phyloP scores from a whole-genome alignment of 192 early-diverging fungal genomes.

The Lobosporangium transversale region DNA sequence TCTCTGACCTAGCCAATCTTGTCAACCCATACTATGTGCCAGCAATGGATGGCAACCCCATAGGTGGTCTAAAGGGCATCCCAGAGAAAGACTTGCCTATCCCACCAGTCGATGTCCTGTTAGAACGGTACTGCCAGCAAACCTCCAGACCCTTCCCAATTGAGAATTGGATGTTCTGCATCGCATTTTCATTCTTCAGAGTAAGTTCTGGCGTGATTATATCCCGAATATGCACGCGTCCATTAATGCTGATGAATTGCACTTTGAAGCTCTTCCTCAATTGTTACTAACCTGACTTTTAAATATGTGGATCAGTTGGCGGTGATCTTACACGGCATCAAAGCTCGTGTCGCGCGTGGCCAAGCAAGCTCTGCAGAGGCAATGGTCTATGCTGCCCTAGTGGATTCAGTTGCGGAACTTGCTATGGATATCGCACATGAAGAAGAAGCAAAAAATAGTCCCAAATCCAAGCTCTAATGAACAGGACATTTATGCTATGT shows the following conservation, averaged over 20 bases:
- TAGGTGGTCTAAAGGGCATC: constrained; percentile 58
- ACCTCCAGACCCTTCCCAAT: constrained; percentile 77
- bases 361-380: constrained; percentile 85
- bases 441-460: constrained; percentile 37
- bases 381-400: constrained; percentile 49
- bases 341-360: constrained; percentile 84
- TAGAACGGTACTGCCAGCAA: constrained; percentile 75
- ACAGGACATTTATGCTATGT: no score
- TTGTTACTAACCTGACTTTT: constrained; percentile 2
- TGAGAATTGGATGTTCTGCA: constrained; percentile 79
- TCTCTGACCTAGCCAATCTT: constrained; percentile 89
- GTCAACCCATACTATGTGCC: constrained; percentile 77
- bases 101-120: constrained; percentile 73
- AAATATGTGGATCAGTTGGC: constrained; percentile 54
- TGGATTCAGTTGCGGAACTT: constrained; percentile 60
- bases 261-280: background rate
- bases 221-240: background rate
- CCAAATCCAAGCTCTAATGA: constrained; percentile 39
- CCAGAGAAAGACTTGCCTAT: constrained; percentile 58
- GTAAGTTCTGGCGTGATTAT: no score
- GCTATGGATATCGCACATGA: constrained; percentile 72
- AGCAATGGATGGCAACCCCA: constrained; percentile 7
- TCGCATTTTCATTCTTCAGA: constrained; percentile 90
- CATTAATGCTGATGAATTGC: background rate
- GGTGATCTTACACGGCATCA: constrained; percentile 89